Conservation (phyloP, 257 asterid species). For the Marsdenia floribunda region DNA sequence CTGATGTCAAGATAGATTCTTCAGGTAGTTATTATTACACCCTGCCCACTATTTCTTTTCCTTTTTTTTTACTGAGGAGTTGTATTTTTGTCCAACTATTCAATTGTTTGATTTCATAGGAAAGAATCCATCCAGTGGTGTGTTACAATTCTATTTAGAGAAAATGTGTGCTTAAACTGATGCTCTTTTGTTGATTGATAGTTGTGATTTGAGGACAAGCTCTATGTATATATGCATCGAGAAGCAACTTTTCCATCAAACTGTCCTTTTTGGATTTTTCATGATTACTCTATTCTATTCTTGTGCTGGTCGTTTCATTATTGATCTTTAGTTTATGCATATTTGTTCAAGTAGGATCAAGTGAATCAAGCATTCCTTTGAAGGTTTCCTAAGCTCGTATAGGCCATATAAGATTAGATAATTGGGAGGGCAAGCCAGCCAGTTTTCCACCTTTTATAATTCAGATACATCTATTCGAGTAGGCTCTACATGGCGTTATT, state of each 20-base stretch:
- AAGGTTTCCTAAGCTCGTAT: not conserved
- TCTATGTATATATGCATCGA: not conserved
- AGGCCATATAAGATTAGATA: not conserved
- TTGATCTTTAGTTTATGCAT: not conserved
- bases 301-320: not conserved
- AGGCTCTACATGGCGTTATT: not conserved
- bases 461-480: not conserved
- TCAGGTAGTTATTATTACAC: slow-evolving; percentile 36
- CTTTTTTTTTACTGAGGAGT: not conserved
- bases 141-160: not conserved
- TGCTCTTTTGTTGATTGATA: not conserved
- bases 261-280: not conserved
- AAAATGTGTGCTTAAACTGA: not conserved
- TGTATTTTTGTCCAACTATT: slow-evolving; percentile 1
- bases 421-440: no score
- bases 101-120: not conserved
- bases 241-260: not conserved
- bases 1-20: slow-evolving; percentile 41
- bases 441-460: not conserved
- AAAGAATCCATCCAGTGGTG: not conserved
- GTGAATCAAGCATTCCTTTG: not conserved
- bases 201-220: not conserved
- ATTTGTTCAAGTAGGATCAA: not conserved
- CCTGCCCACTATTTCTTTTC: not conserved
- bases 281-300: not conserved